Evolutionary conservation across 768 basidiomycete species (phyloP).

Genomic region (Dentipellis sp.): DNA sequence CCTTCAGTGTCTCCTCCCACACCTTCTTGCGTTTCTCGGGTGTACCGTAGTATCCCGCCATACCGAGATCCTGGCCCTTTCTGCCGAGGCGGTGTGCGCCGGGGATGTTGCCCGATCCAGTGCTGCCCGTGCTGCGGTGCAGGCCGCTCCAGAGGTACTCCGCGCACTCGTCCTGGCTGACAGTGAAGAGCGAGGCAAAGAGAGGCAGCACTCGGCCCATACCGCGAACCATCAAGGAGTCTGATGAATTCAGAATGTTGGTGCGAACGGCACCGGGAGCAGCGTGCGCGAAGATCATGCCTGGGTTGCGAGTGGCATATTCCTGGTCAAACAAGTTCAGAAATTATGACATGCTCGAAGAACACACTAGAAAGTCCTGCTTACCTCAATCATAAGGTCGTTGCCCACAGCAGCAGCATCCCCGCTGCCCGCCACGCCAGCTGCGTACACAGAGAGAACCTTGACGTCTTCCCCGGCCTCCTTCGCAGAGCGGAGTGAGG

Average conservation of each 20-base stretch:
- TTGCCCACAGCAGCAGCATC: conserved; percentile 30
- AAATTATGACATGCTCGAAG: not conserved
- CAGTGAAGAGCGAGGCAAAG: not conserved
- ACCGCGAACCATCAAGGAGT: conserved; percentile 3
- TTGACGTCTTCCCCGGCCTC: conserved; percentile 40
- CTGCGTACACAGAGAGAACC: conserved; percentile 35
- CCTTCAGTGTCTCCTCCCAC: conserved; percentile 12
- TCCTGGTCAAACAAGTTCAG: conserved; percentile 14
- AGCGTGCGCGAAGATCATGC: conserved; percentile 34
- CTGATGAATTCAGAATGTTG: conserved; percentile 8
- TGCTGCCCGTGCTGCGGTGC: not conserved
- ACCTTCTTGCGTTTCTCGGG: conserved; percentile 4
- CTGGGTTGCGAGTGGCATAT: conserved; percentile 31
- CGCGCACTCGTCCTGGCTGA: conserved; percentile 12
- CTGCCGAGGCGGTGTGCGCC: conserved; percentile 5
- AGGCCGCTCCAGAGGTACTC: conserved; percentile 16
- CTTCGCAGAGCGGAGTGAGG: conserved; percentile 33
- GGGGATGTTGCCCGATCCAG: not conserved
- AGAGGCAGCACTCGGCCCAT: conserved; percentile 1
- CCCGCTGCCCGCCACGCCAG: conserved; percentile 26
- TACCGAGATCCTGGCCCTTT: conserved; percentile 11
- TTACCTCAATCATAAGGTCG: conserved; percentile 44
- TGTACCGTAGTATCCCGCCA: conserved; percentile 1
- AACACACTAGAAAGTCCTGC: not conserved
- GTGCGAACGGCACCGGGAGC: conserved; percentile 33